Percentiles rank a stretch among this genome's conserved stretches.
phyloP scores from a whole-genome alignment of 805 yeast genomes.

The Starmerella floricola region DNA sequence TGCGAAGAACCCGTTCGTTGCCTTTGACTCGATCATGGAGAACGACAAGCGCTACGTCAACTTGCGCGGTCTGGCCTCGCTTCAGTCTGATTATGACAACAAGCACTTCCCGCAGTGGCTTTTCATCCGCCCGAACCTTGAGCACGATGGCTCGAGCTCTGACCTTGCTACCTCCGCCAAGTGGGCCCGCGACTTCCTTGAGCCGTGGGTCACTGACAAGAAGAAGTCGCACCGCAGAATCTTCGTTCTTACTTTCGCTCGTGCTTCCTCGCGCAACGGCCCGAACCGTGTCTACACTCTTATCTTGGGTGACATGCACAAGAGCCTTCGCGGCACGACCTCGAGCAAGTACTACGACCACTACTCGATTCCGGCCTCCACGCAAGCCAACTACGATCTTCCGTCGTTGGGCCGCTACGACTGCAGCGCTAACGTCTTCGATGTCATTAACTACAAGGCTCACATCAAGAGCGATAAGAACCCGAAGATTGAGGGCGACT shows the following conservation, averaged over 20 bases:
- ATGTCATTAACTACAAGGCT: slow-evolving; percentile 31
- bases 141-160: slow-evolving; percentile 42
- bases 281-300: slow-evolving; percentile 37
- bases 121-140: slow-evolving; percentile 43
- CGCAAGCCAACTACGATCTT: slow-evolving; percentile 40
- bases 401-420: slow-evolving; percentile 41
- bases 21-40: slow-evolving; percentile 32
- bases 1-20: slow-evolving; percentile 40
- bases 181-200: slow-evolving; percentile 37
- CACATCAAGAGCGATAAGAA: slow-evolving; percentile 18
- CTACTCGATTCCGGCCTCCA: slow-evolving; percentile 39
- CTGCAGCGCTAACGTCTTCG: slow-evolving; percentile 39
- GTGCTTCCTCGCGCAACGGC: slow-evolving; percentile 35
- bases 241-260: slow-evolving; percentile 40
- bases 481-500: slow-evolving; percentile 19
- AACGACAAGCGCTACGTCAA: slow-evolving; percentile 31
- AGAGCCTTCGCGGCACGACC: slow-evolving; percentile 32
- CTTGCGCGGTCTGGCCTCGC: slow-evolving; percentile 39
- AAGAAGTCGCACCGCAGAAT: slow-evolving; percentile 39
- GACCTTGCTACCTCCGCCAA: slow-evolving; percentile 36
- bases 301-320: slow-evolving; percentile 39
- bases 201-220: slow-evolving; percentile 29
- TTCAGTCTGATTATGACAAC: slow-evolving; percentile 33
- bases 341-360: slow-evolving; percentile 42
- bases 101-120: slow-evolving; percentile 40